A percentile compares a stretch with the other conserved stretches of the same genome.
Conservation (phyloP, 2,329 filamentous ascomycete genomes). For the Blastomyces silverae region DNA sequence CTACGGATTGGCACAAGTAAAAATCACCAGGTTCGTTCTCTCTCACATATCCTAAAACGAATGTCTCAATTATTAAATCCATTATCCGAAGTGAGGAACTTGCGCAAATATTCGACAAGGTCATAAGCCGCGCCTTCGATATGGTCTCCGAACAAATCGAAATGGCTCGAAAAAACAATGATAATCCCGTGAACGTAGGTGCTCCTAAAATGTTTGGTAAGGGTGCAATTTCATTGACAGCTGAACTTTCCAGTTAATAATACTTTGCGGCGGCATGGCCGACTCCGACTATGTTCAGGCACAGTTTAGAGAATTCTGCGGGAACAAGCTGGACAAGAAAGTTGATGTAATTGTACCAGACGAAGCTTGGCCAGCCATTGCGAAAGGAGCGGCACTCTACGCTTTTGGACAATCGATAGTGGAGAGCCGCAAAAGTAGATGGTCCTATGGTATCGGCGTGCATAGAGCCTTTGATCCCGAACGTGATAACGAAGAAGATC, state of each 20-base stretch:
- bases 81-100: conserved; percentile 14
- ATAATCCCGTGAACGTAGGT: conserved; percentile 14
- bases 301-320: conserved; percentile 18
- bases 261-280: conserved; percentile 18
- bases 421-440: conserved; percentile 12
- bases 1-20: neutral
- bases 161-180: neutral
- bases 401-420: conserved; percentile 13
- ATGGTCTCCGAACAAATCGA: conserved; percentile 13
- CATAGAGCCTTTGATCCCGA: conserved; percentile 19
- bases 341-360: conserved; percentile 17
- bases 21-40: conserved; percentile 11
- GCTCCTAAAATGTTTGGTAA: neutral
- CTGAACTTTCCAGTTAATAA: conserved; percentile 7
- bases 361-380: conserved; percentile 21
- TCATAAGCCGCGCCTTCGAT: conserved; percentile 13
- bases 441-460: conserved; percentile 17
- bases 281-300: conserved; percentile 18
- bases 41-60: neutral
- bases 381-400: conserved; percentile 19
- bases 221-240: neutral
- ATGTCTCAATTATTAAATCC: neutral
- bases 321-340: conserved; percentile 5
- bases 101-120: conserved; percentile 15
- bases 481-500: conserved; percentile 16